Base-by-base conservation (phyloP, 148 eudicot species). In the Nepenthes mirabilis region DNA sequence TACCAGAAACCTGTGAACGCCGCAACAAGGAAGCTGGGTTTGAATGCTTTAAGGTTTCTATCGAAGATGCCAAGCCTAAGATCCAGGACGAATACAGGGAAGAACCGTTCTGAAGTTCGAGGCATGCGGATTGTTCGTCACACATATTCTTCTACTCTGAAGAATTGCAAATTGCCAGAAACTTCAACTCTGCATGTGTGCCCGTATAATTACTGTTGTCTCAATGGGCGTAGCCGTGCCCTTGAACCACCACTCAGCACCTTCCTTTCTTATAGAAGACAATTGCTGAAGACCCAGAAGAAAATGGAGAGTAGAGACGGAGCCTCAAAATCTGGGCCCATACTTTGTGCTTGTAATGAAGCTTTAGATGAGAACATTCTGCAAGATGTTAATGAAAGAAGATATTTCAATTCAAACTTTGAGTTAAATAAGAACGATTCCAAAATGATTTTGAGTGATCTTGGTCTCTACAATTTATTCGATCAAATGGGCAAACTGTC, bases 141-240 rank as follows among this genome's bases (percentile, higher is more conserved):
- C 53, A 93, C 99, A 0, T 93, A 84, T 65, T 89, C 97, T 2
- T 94, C 88, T 4, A 60, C 83, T 57, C 72, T 88, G 47, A 93
- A 82, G 71, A 84, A 70, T 59, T 65, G 85, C 7, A 85, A 79
- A 69, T 52, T 82, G 54, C 71, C 87, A n/a, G 62, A 72, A 51
- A 33, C 35, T 69, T 69, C 85, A 33, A 62, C 61, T 23, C 11
- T 43, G 63, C 87, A 86, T 75, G 75, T 89, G 49, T 94, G 99
- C 68, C 75, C 84, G 5, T 94, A 89, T 61, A 81, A 59, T 62
- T 84, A 86, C 52, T 94, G 99, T 63, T 94, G 95, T 35, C 78
- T 94, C 35, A 82, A 94, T 72, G 88, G 90, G 33, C 85, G 74
- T 60, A 64, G 65, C 52, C 72, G 77, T 60, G 74, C 70, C 36